Evolutionary conservation across 345 rosid species (phyloP).

Genomic region (Conringia planisiliqua): DNA sequence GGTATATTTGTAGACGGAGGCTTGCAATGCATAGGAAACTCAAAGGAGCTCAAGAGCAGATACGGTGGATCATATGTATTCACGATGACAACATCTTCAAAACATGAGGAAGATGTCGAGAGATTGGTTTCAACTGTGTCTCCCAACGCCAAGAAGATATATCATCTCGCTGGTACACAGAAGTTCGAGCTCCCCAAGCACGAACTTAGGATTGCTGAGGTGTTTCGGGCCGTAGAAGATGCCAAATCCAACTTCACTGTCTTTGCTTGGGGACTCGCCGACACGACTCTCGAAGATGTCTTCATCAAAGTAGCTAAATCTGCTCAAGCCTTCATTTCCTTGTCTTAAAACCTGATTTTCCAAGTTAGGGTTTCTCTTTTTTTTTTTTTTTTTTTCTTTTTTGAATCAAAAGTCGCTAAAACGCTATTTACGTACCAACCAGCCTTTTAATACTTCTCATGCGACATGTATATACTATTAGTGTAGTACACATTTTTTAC

Average conservation of each 20-base stretch:
- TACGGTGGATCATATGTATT: slow-evolving; percentile 89
- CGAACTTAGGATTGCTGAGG: slow-evolving; percentile 66
- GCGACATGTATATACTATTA: not conserved
- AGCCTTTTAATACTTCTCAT: not conserved
- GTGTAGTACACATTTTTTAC: not conserved
- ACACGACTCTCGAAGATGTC: slow-evolving; percentile 92
- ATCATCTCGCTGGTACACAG: slow-evolving; percentile 85
- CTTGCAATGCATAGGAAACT: slow-evolving; percentile 88
- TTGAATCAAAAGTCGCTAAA: too few relatives aligned
- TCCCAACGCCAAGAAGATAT: slow-evolving; percentile 61
- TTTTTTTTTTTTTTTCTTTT: not conserved
- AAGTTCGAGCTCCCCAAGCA: slow-evolving; percentile 90
- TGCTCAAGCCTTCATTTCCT: slow-evolving; percentile 41
- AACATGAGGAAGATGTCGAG: slow-evolving; percentile 65
- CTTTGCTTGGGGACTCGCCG: slow-evolving; percentile 91
- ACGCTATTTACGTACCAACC: not conserved
- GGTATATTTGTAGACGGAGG: slow-evolving; percentile 86
- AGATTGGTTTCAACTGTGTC: slow-evolving; percentile 51
- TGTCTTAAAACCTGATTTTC: slow-evolving; percentile 18
- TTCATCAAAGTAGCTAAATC: slow-evolving; percentile 66
- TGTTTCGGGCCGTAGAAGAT: slow-evolving; percentile 41
- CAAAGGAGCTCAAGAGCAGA: slow-evolving; percentile 78
- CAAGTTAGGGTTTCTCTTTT: not conserved
- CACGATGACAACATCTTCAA: slow-evolving; percentile 63
- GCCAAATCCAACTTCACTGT: slow-evolving; percentile 74